These are phyloP conservation scores for Kodamaea fungicola DNA, from an alignment of 1,139 yeast genomes.

Conservation along the genomic window DNA sequence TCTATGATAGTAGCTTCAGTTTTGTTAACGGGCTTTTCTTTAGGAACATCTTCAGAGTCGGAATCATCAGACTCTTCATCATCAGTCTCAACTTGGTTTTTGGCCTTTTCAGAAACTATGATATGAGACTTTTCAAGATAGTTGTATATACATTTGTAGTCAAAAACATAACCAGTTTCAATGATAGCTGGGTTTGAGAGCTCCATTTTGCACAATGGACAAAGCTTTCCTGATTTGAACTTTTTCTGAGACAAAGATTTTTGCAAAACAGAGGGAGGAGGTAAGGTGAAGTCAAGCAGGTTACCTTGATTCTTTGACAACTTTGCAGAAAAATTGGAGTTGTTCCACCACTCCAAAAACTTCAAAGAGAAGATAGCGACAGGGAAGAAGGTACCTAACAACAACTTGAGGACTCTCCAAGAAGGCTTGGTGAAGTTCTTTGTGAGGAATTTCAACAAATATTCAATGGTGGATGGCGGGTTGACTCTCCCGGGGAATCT, in stretches of 20 bases:
- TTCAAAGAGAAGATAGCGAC: constrained; percentile 79
- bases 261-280: constrained; percentile 45
- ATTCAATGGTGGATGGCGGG: constrained; percentile 54
- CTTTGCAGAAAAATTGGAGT: constrained; percentile 68
- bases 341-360: constrained; percentile 94
- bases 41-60: constrained; percentile 16
- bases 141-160: constrained; percentile 80
- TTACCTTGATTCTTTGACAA: constrained; percentile 53
- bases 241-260: constrained; percentile 13
- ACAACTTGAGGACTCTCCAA: constrained; percentile 32
- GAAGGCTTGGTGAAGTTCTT: constrained; percentile 37
- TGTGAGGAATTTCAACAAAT: constrained; percentile 28
- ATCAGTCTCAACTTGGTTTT: constrained; percentile 9
- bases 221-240: constrained; percentile 37
- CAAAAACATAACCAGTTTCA: constrained; percentile 89
- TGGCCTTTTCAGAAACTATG: constrained; percentile 19
- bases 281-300: constrained; percentile 48
- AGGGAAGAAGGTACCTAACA: constrained; percentile 63
- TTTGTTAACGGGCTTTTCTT: constrained; percentile 20
- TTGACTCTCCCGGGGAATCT: constrained; percentile 31
- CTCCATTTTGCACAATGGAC: constrained; percentile 70
- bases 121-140: constrained; percentile 51
- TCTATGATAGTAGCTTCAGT: constrained; percentile 17
- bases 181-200: constrained; percentile 80
- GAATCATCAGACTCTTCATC: constrained; percentile 17